Evolutionary conservation across 2,329 filamentous ascomycete species (phyloP).

Genomic region (Botrytis tulipae): DNA sequence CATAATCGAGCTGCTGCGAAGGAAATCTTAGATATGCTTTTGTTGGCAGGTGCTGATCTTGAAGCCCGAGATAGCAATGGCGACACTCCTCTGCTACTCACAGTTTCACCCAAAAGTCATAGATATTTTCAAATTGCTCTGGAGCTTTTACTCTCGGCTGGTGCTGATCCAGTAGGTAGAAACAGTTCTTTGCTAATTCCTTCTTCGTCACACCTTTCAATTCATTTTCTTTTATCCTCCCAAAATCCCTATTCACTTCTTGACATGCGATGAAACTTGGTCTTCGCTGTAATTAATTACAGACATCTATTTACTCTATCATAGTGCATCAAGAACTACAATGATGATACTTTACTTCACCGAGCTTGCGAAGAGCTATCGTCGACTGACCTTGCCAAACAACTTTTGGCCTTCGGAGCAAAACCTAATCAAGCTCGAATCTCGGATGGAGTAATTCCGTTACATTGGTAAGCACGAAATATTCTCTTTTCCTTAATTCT

Average conservation of each 20-base stretch:
- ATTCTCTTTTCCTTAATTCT: not conserved
- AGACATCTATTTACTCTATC: not conserved
- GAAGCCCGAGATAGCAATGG: constrained; percentile 25
- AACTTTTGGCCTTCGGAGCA: not conserved
- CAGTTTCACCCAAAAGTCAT: not conserved
- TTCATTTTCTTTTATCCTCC: not conserved
- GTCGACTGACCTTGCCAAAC: not conserved
- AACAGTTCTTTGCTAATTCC: not conserved
- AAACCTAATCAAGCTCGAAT: constrained; percentile 9
- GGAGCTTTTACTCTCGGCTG: constrained; percentile 14
- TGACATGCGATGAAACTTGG: not conserved
- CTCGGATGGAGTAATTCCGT: not conserved
- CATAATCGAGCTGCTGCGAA: not conserved
- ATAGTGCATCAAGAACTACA: not conserved
- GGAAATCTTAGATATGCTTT: constrained; percentile 21
- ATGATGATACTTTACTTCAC: constrained; percentile 4
- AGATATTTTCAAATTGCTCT: not conserved
- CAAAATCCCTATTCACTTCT: not conserved
- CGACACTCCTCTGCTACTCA: constrained; percentile 26
- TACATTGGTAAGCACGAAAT: not conserved
- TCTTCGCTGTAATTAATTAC: not conserved
- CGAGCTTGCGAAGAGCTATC: not conserved
- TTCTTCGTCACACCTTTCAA: not conserved
- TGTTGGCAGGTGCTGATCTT: constrained; percentile 33
- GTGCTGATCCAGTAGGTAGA: constrained; percentile 6